Conservation (phyloP, 202 grass and related monocot genomes). For the Setaria viridis region DNA sequence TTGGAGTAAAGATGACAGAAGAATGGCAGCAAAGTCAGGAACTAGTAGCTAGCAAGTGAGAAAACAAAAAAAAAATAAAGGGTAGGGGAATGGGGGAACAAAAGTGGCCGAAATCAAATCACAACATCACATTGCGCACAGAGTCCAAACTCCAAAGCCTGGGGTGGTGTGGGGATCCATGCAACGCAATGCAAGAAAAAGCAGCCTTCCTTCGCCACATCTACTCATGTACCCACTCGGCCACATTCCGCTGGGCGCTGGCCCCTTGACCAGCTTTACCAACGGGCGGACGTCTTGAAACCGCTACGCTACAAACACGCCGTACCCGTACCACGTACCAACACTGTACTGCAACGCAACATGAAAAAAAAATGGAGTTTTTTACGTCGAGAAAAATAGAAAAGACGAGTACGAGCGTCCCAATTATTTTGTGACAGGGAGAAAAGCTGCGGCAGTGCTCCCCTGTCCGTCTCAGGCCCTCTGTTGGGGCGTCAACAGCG, state of each 20-base stretch:
- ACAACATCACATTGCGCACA: conserved; percentile 47
- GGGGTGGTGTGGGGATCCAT: conserved; percentile 21
- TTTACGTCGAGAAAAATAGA: neutral
- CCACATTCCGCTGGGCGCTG: conserved; percentile 1
- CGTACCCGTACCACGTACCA: neutral
- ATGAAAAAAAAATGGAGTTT: neutral
- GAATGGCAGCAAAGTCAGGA: neutral
- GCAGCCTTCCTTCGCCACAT: conserved; percentile 29
- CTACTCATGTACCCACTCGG: conserved; percentile 37
- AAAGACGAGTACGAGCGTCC: neutral
- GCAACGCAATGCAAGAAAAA: conserved; percentile 1
- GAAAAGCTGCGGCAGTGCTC: neutral
- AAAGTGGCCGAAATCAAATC: conserved; percentile 54
- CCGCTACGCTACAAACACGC: neutral
- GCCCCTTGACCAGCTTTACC: conserved; percentile 54
- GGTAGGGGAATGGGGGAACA: conserved; percentile 45
- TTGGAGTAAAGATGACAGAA: conserved; percentile 50
- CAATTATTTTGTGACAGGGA: neutral
- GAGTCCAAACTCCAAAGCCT: conserved; percentile 41
- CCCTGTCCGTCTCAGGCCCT: neutral
- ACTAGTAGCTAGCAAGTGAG: neutral
- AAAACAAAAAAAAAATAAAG: conserved; percentile 9
- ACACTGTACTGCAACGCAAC: neutral
- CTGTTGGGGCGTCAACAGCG: conserved; percentile 33
- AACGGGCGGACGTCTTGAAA: conserved; percentile 12